These are phyloP conservation scores for Coniophora puteana DNA, from an alignment of 1,284 basidiomycete species.

Conservation along the genomic window DNA sequence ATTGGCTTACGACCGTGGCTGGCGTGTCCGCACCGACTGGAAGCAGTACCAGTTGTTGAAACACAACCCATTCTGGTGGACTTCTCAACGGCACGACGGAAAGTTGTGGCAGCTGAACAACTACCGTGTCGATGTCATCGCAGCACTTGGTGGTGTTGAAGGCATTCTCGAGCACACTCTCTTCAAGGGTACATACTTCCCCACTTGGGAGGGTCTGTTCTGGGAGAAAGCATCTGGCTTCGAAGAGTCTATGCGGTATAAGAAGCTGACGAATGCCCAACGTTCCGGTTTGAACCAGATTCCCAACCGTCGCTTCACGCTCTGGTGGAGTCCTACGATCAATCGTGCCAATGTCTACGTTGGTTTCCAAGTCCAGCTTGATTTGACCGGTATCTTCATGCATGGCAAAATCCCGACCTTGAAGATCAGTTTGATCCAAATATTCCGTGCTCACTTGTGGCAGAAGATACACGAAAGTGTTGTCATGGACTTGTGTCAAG, in stretches of 20 bases:
- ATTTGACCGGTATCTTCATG: conserved; percentile 94
- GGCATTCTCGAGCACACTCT: conserved; percentile 96
- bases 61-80: conserved; percentile 98
- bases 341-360: conserved; percentile 99
- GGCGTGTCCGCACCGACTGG: conserved; percentile 95
- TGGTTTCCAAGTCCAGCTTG: conserved; percentile 99
- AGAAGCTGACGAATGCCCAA: conserved; percentile 94
- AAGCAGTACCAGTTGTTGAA: conserved; percentile 96
- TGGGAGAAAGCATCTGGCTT: conserved; percentile 96
- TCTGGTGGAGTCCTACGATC: conserved; percentile 99
- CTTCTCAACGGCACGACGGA: conserved; percentile 95
- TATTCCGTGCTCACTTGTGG: conserved; percentile 99
- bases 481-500: conserved; percentile 98
- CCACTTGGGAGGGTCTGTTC: conserved; percentile 90
- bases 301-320: conserved; percentile 99
- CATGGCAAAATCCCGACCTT: conserved; percentile 98
- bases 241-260: conserved; percentile 97
- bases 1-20: conserved; percentile 97
- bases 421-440: conserved; percentile 98
- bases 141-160: conserved; percentile 97
- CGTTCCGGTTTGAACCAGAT: conserved; percentile 97
- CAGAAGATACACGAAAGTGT: conserved; percentile 95
- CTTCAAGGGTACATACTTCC: conserved; percentile 97
- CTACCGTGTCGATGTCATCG: conserved; percentile 98
- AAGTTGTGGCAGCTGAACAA: conserved; percentile 98